phyloP scores from a whole-genome alignment of 257 asterid species.

The Plantago elongata region DNA sequence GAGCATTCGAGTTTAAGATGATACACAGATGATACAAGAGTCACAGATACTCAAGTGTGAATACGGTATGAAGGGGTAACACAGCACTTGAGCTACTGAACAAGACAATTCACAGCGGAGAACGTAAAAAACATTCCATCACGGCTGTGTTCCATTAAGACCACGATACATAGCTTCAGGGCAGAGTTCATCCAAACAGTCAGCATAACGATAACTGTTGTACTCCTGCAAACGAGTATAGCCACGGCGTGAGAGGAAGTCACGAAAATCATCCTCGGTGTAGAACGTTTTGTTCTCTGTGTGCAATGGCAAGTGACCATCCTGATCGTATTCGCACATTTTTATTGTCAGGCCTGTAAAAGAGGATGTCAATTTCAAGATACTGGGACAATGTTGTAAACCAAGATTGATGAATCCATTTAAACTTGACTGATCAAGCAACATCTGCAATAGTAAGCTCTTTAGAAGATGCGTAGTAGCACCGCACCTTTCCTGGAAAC shows the following conservation, averaged over 20 bases:
- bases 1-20: too few relatives aligned
- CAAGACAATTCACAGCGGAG: neutral
- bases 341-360: slow-evolving; percentile 62
- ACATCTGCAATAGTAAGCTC: too few relatives aligned
- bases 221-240: slow-evolving; percentile 71
- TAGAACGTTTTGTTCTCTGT: slow-evolving; percentile 67
- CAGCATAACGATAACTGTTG: slow-evolving; percentile 52
- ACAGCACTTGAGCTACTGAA: too few relatives aligned
- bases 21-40: too few relatives aligned
- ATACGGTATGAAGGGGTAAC: too few relatives aligned
- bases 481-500: too few relatives aligned
- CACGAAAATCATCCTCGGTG: slow-evolving; percentile 59
- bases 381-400: neutral
- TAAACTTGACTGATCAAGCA: too few relatives aligned
- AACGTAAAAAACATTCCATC: neutral
- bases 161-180: slow-evolving; percentile 74
- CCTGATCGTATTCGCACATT: slow-evolving; percentile 52
- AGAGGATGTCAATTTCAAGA: neutral
- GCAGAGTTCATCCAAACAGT: slow-evolving; percentile 61
- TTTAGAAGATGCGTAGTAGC: too few relatives aligned
- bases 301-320: slow-evolving; percentile 52
- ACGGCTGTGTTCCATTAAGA: neutral
- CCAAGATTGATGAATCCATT: neutral
- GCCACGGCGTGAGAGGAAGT: slow-evolving; percentile 57
- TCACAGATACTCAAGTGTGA: too few relatives aligned